Percentiles rank a stretch among this genome's conserved stretches.
Evolutionary conservation across 1,139 yeast genomes (phyloP).

Genomic region (Candida sp.): DNA sequence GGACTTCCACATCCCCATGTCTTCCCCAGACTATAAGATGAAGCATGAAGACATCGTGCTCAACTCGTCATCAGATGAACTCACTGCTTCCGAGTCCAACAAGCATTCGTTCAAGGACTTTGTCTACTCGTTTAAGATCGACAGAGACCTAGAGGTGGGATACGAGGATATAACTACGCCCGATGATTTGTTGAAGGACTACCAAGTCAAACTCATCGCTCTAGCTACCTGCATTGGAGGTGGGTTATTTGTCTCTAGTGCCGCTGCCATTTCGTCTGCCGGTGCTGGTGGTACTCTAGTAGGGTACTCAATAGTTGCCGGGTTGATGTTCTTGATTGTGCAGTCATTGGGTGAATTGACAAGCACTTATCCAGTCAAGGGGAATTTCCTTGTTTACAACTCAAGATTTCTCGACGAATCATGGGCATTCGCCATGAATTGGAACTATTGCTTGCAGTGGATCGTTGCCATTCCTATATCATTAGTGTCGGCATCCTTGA

Average conservation of each 20-base stretch:
- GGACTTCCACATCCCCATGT: neutral
- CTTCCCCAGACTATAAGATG: constrained; percentile 1
- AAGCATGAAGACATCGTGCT: neutral
- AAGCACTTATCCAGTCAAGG: constrained; percentile 44
- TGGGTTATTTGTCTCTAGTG: constrained; percentile 39
- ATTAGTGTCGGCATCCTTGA: constrained; percentile 44
- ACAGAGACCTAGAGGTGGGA: constrained; percentile 12
- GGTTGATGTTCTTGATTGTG: constrained; percentile 34
- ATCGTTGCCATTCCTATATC: constrained; percentile 37
- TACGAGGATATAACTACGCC: constrained; percentile 14
- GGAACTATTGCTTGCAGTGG: constrained; percentile 49
- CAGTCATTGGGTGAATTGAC: constrained; percentile 48
- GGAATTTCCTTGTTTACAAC: constrained; percentile 44
- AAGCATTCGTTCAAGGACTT: constrained; percentile 3
- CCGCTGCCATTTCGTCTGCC: constrained; percentile 48
- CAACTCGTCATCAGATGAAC: neutral
- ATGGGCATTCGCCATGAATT: constrained; percentile 46
- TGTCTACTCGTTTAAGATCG: constrained; percentile 13
- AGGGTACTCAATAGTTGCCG: constrained; percentile 43
- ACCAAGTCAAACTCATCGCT: constrained; percentile 66
- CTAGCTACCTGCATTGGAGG: constrained; percentile 85
- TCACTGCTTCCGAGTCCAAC: neutral
- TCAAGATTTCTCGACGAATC: constrained; percentile 45
- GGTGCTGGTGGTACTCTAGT: constrained; percentile 73
- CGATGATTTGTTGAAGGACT: constrained; percentile 25